Conservation (phyloP, 2,329 filamentous ascomycete species). For the Grosmannia huntii region DNA sequence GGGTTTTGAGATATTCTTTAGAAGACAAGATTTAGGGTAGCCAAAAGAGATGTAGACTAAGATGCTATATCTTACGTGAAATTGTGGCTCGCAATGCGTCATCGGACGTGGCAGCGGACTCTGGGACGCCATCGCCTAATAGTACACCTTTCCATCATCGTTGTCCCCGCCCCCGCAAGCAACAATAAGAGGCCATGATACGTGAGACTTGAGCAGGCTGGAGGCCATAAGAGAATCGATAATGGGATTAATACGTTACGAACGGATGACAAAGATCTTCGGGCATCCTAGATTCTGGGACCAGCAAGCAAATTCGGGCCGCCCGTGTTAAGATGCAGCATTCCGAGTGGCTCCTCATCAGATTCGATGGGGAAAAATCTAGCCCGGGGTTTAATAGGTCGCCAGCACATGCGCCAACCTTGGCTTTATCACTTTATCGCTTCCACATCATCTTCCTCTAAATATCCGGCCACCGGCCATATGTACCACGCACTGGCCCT, state of each 20-base stretch:
- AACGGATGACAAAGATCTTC: background rate
- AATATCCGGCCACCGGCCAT: too few relatives aligned
- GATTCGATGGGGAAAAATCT: background rate
- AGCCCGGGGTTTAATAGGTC: background rate
- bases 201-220: background rate
- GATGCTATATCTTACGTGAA: background rate
- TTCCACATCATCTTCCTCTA: background rate
- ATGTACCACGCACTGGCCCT: too few relatives aligned
- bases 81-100: background rate
- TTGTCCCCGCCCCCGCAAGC: background rate
- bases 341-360: background rate
- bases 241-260: too few relatives aligned
- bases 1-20: too few relatives aligned
- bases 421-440: background rate
- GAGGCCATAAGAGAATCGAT: too few relatives aligned
- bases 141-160: background rate
- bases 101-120: background rate
- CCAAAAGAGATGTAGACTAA: too few relatives aligned
- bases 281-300: background rate
- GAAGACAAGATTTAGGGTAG: background rate
- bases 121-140: background rate
- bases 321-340: background rate
- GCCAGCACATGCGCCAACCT: background rate
- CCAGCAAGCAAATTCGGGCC: too few relatives aligned
- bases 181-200: background rate